Base-by-base conservation (phyloP, 306 rosid species). In the Phaseolus lunatus region DNA sequence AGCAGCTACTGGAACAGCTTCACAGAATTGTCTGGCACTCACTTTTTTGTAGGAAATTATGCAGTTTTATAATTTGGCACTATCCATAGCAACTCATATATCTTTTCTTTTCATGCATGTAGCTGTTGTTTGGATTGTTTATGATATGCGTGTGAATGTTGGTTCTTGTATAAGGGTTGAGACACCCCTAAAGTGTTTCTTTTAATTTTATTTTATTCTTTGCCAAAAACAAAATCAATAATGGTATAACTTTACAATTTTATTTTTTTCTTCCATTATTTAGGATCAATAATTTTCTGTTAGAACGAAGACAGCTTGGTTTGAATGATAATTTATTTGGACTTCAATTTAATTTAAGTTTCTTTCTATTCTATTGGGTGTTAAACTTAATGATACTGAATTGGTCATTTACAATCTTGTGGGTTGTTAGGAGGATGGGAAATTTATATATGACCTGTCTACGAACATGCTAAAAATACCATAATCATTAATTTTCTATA, bases 401-500 rank as follows among this genome's bases (percentile, higher is more conserved):
- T 69, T 14, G 27, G 47, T 41, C 76, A 58, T 20, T 78, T 15
- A 44, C 31, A 31, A 44, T 20, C 33, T 45, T 2, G 63, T 9
- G 45, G 31, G 48, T 12, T 26, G 74, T 27, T 9, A 45, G 59
- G 49, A 77, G 43, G 54, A 43, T 27, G 35, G 37, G 41, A 41
- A 27, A 26, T 56, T 43, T 56, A 56, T 68, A 41, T n/a, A 44
- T 29, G 29, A 27, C 69, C 29, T 43, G 65, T 13, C 37, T 29
- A 5, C 45, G 70, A 45, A 70, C 35, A 58, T 45, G 50, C 20
- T 23, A 72, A 22, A 15, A 11, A 45, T 45, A 45, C 14, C 50
- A 44, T 67, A 78, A 44, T 57, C 49, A 29, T 57, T 78, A 69
- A 43, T 19, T 57, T 43, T 20, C 76, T 57, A 68, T 7, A 35